These are phyloP conservation scores for Oxytropis ochrocephala DNA, from an alignment of 306 rosid species.

Conservation along the genomic window DNA sequence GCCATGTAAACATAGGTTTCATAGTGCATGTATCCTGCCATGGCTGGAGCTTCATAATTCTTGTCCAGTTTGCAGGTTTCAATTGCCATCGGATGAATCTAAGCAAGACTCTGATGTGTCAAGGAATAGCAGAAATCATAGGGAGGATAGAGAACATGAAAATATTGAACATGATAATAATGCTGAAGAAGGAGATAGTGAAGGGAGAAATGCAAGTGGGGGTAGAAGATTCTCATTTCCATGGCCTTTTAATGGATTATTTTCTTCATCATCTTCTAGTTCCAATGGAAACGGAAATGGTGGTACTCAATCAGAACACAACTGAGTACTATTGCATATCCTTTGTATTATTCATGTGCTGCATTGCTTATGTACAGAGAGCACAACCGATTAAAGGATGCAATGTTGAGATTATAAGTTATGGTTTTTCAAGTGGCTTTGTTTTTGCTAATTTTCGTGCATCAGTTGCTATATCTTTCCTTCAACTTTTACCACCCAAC, in stretches of 20 bases:
- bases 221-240: constrained; percentile 60
- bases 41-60: constrained; percentile 88
- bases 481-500: constrained; percentile 11
- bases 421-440: neutral
- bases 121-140: constrained; percentile 27
- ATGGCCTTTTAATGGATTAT: constrained; percentile 71
- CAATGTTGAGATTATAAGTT: constrained; percentile 15
- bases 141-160: constrained; percentile 12
- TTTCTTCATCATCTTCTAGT: constrained; percentile 39
- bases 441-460: constrained; percentile 20
- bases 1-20: constrained; percentile 85
- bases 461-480: constrained; percentile 10
- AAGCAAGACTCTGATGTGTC: constrained; percentile 42
- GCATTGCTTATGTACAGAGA: constrained; percentile 39
- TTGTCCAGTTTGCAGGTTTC: constrained; percentile 78
- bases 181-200: constrained; percentile 29
- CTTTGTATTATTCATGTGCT: constrained; percentile 17
- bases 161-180: constrained; percentile 11
- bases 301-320: constrained; percentile 43
- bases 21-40: constrained; percentile 59
- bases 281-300: constrained; percentile 28
- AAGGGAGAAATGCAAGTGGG: constrained; percentile 42
- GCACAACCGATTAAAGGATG: constrained; percentile 11
- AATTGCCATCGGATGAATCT: constrained; percentile 51
- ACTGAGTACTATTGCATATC: constrained; percentile 21